These are phyloP conservation scores for Xylariaceae sp. DNA, from an alignment of 2,329 filamentous ascomycete genomes.

Conservation along the genomic window DNA sequence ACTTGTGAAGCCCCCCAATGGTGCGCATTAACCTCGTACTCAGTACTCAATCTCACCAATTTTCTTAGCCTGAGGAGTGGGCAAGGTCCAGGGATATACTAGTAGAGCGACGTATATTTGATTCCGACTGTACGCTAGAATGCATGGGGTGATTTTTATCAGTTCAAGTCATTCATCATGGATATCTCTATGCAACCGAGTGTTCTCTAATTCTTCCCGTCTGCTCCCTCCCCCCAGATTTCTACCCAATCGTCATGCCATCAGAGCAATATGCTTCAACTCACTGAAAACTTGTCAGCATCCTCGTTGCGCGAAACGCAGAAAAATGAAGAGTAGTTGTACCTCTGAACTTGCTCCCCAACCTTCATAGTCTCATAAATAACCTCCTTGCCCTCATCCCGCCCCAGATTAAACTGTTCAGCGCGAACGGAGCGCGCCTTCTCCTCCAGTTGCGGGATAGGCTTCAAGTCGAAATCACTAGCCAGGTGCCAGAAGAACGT, in stretches of 20 bases:
- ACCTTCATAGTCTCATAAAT: constrained; percentile 54
- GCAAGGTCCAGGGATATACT: too few relatives aligned
- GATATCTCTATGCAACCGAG: too few relatives aligned
- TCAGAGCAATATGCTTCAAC: constrained; percentile 50
- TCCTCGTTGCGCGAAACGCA: background rate
- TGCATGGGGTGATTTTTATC: too few relatives aligned
- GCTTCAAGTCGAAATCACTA: constrained; percentile 52
- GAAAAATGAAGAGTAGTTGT: constrained; percentile 20
- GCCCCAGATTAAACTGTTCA: constrained; percentile 45
- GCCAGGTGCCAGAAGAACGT: constrained; percentile 60
- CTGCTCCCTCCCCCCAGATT: too few relatives aligned
- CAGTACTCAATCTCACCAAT: too few relatives aligned
- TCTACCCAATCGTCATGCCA: constrained; percentile 33
- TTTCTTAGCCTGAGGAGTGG: too few relatives aligned
- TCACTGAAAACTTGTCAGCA: constrained; percentile 35
- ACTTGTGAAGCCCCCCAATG: too few relatives aligned
- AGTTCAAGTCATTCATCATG: too few relatives aligned
- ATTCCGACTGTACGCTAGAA: too few relatives aligned
- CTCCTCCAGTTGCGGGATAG: constrained; percentile 45
- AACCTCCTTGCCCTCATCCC: constrained; percentile 49
- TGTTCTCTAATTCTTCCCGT: too few relatives aligned
- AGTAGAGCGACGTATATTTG: too few relatives aligned
- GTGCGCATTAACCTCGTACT: too few relatives aligned
- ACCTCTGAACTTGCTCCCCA: constrained; percentile 56
- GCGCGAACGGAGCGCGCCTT: constrained; percentile 42